Percentiles rank a stretch among this genome's conserved stretches.
Conservation (phyloP, 805 yeast genomes). For the Dipodascus geniculatus region DNA sequence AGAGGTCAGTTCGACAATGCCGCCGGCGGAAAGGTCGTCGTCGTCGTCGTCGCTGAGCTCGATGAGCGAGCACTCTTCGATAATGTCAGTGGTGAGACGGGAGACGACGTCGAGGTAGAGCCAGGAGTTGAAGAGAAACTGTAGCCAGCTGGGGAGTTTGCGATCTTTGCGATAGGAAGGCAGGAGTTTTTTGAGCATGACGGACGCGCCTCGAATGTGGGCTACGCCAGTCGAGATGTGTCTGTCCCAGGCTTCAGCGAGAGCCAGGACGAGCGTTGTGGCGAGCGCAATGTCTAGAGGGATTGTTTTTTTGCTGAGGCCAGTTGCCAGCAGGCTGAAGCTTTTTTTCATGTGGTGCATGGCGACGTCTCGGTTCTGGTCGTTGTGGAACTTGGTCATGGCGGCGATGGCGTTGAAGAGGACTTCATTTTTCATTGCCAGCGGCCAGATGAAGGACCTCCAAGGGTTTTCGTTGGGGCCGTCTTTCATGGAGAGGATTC, state of each 20-base stretch:
- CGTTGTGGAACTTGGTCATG: conserved; percentile 53
- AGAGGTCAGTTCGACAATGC: background rate
- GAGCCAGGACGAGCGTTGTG: conserved; percentile 50
- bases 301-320: conserved; percentile 33
- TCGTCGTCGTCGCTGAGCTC: conserved; percentile 12
- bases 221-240: conserved; percentile 58
- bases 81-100: conserved; percentile 45
- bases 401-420: conserved; percentile 53
- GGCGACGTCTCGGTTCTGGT: conserved; percentile 39
- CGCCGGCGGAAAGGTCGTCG: background rate
- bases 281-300: conserved; percentile 59
- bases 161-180: conserved; percentile 9
- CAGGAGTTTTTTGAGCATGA: conserved; percentile 32
- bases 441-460: conserved; percentile 45
- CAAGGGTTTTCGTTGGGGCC: conserved; percentile 64
- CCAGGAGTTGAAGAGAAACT: conserved; percentile 52
- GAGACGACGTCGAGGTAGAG: conserved; percentile 57
- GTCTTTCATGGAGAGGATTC: conserved; percentile 50
- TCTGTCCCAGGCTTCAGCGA: conserved; percentile 59
- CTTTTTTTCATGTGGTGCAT: conserved; percentile 46
- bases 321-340: conserved; percentile 46
- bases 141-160: conserved; percentile 31
- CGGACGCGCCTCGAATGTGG: conserved; percentile 54
- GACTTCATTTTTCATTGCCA: conserved; percentile 43
- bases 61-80: conserved; percentile 25